These are phyloP conservation scores for Ustilago trichophora DNA, from an alignment of 1,284 basidiomycete species.

Conservation along the genomic window DNA sequence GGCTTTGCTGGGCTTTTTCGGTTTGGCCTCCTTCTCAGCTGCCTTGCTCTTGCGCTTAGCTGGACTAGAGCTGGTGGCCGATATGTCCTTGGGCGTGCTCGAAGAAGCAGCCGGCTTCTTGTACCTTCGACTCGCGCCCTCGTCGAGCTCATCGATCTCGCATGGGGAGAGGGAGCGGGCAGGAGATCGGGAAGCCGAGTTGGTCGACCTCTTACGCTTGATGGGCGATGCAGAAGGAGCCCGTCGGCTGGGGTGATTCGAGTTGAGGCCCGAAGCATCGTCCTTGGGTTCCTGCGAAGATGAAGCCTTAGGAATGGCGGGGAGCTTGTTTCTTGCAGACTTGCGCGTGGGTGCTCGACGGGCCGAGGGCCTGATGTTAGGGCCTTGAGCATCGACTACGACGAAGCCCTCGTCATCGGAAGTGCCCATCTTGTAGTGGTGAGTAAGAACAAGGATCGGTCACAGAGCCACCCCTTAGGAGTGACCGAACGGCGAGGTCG, in stretches of 20 bases:
- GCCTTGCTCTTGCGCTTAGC: slow-evolving; percentile 1
- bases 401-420: slow-evolving; percentile 10
- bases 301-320: slow-evolving; percentile 7
- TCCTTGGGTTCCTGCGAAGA: background rate
- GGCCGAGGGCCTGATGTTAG: slow-evolving; percentile 4
- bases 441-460: too few relatives aligned
- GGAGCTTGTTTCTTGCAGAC: slow-evolving; percentile 15
- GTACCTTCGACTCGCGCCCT: slow-evolving; percentile 20
- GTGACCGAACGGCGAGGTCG: too few relatives aligned
- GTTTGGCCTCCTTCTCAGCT: slow-evolving; percentile 11
- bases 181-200: slow-evolving; percentile 3
- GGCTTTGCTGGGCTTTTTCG: slow-evolving; percentile 26
- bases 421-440: too few relatives aligned
- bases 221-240: background rate
- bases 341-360: slow-evolving; percentile 3
- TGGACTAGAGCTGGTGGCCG: background rate
- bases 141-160: slow-evolving; percentile 33
- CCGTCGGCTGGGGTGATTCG: slow-evolving; percentile 1
- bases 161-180: background rate
- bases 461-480: too few relatives aligned
- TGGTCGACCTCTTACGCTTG: slow-evolving; percentile 13
- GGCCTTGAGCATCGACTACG: slow-evolving; percentile 4
- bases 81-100: background rate
- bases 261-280: slow-evolving; percentile 1
- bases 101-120: slow-evolving; percentile 6